Evolutionary conservation across 345 rosid genomes (phyloP).

Genomic region (Murraya koenigii): DNA sequence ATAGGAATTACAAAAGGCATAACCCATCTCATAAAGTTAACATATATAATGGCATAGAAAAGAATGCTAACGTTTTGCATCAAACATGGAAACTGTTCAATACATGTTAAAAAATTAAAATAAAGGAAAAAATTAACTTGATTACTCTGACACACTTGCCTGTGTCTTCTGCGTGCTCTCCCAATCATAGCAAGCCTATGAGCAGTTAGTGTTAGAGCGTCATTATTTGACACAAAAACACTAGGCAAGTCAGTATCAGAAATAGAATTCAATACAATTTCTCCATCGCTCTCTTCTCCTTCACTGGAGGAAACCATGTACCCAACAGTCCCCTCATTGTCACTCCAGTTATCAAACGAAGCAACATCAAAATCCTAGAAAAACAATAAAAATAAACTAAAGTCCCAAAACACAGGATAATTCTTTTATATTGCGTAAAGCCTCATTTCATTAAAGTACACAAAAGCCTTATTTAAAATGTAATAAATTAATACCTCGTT

Average conservation of each 20-base stretch:
- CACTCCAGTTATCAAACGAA: constrained; percentile 49
- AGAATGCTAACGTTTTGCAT: not conserved
- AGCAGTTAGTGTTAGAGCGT: constrained; percentile 51
- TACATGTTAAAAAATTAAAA: no score
- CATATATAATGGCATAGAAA: not conserved
- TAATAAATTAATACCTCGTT: constrained; percentile 42
- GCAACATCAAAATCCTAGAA: constrained; percentile 42
- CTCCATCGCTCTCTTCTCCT: constrained; percentile 80
- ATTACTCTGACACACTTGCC: constrained; percentile 38
- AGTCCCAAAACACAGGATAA: not conserved
- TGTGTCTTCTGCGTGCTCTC: constrained; percentile 49
- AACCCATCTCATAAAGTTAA: not conserved
- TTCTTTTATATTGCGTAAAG: no score
- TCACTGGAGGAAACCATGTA: constrained; percentile 69
- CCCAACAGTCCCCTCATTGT: constrained; percentile 27
- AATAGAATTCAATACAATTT: constrained; percentile 48
- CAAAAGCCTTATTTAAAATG: not conserved
- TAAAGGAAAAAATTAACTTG: not conserved
- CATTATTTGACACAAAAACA: constrained; percentile 41
- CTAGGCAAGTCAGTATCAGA: constrained; percentile 52
- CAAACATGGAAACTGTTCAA: not conserved
- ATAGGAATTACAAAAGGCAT: constrained; percentile 1
- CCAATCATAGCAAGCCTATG: constrained; percentile 66
- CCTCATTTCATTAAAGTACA: not conserved
- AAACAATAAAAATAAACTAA: not conserved